Evolutionary conservation across 257 asterid species (phyloP).

Genomic region (Solanum etuberosum): DNA sequence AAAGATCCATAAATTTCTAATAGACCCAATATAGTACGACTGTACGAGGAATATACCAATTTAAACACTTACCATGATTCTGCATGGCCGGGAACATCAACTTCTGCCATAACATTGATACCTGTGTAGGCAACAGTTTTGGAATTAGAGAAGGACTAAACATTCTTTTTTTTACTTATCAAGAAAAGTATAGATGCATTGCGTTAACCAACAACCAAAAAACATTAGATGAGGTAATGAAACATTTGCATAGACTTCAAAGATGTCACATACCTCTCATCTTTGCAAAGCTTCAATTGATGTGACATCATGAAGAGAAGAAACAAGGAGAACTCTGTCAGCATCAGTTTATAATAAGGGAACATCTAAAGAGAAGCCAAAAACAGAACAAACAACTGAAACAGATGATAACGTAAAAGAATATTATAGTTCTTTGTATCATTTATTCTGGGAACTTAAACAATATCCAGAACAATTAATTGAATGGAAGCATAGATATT

Average conservation of each 20-base stretch:
- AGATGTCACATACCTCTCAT: slow-evolving; percentile 60
- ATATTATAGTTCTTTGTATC: neutral
- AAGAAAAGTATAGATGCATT: neutral
- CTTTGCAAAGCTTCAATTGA: slow-evolving; percentile 60
- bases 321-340: slow-evolving; percentile 17
- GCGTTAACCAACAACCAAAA: neutral
- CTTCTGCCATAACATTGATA: slow-evolving; percentile 89
- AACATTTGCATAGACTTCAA: neutral
- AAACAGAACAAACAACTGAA: neutral
- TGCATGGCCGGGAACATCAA: slow-evolving; percentile 97
- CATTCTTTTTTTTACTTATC: neutral
- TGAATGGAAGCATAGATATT: neutral
- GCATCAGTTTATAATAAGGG: slow-evolving; percentile 3
- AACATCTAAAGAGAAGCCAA: neutral
- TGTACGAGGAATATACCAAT: neutral
- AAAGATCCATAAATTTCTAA: neutral
- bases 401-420: neutral
- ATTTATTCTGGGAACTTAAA: neutral
- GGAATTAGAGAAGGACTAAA: neutral
- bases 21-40: neutral
- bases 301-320: slow-evolving; percentile 17
- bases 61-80: slow-evolving; percentile 59
- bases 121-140: slow-evolving; percentile 29
- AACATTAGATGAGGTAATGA: neutral
- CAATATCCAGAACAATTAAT: neutral